Evolutionary conservation across 1,139 yeast species (phyloP).

Genomic region (Candida glucosophila): DNA sequence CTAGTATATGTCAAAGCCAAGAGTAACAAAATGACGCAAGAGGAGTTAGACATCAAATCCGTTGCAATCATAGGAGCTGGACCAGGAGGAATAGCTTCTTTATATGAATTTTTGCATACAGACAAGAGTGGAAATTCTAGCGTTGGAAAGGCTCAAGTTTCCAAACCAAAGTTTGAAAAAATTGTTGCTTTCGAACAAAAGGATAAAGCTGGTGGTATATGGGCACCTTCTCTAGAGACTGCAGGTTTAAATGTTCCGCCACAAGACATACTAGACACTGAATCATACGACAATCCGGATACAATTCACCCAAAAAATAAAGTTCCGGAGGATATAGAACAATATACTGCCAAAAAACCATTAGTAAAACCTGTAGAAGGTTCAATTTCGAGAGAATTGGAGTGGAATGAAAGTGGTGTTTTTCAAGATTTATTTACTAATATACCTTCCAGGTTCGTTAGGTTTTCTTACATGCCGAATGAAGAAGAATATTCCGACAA

Average conservation of each 20-base stretch:
- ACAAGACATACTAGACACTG: slow-evolving; percentile 18
- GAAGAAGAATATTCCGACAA: slow-evolving; percentile 14
- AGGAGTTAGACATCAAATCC: slow-evolving; percentile 10
- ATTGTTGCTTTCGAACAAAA: slow-evolving; percentile 4
- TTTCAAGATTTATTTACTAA: slow-evolving; percentile 4
- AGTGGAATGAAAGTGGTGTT: slow-evolving; percentile 4
- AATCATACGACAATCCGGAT: slow-evolving; percentile 17
- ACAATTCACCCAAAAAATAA: too few relatives aligned
- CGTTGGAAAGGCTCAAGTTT: too few relatives aligned
- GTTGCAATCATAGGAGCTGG: slow-evolving; percentile 31
- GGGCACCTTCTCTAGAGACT: slow-evolving; percentile 3
- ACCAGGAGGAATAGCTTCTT: slow-evolving; percentile 28
- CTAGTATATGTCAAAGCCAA: too few relatives aligned
- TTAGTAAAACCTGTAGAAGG: slow-evolving; percentile 7
- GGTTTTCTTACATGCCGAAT: slow-evolving; percentile 4
- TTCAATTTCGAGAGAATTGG: slow-evolving; percentile 12
- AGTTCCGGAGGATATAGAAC: too few relatives aligned
- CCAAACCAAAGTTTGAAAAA: too few relatives aligned
- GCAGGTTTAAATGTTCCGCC: slow-evolving; percentile 15
- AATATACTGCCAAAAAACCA: too few relatives aligned
- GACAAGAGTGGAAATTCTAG: slow-evolving; percentile 21
- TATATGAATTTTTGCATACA: slow-evolving; percentile 28
- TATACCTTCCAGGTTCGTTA: slow-evolving; percentile 4
- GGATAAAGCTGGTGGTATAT: slow-evolving; percentile 4
- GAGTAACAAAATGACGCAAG: too few relatives aligned